Percentiles rank a stretch among this genome's conserved stretches.
These are phyloP conservation scores for Jamesozyma lodderae DNA, from an alignment of 805 yeast species.

Conservation along the genomic window DNA sequence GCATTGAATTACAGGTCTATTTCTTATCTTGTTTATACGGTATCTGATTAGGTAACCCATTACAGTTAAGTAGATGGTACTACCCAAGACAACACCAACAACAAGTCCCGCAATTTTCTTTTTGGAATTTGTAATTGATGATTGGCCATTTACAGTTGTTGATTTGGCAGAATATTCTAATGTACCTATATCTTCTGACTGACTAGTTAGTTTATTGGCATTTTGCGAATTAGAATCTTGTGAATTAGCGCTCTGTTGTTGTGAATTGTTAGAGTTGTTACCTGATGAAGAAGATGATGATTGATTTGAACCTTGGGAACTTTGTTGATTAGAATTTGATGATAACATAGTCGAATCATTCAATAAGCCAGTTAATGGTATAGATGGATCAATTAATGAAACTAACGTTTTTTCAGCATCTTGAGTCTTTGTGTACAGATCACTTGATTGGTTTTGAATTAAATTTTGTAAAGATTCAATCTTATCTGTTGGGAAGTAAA, in stretches of 20 bases:
- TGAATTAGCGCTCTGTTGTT: not conserved
- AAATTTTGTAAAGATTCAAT: constrained; percentile 41
- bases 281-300: too few species aligned
- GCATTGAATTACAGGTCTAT: constrained; percentile 11
- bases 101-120: constrained; percentile 65
- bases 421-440: constrained; percentile 50
- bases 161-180: constrained; percentile 18
- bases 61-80: constrained; percentile 51
- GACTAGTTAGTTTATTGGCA: constrained; percentile 3
- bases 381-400: constrained; percentile 50
- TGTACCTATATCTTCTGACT: constrained; percentile 11
- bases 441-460: constrained; percentile 49
- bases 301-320: too few species aligned
- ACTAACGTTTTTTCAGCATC: constrained; percentile 51
- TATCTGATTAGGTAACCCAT: constrained; percentile 48
- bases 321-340: too few species aligned
- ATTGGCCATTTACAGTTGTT: constrained; percentile 8
- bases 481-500: constrained; percentile 58
- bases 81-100: constrained; percentile 76
- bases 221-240: constrained; percentile 3
- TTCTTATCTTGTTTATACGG: constrained; percentile 34
- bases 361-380: constrained; percentile 24
- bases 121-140: constrained; percentile 21
- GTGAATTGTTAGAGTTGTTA: not conserved
- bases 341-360: constrained; percentile 44